Evolutionary conservation across 768 basidiomycete species (phyloP).

Genomic region (Sistotremastrum suecicum): DNA sequence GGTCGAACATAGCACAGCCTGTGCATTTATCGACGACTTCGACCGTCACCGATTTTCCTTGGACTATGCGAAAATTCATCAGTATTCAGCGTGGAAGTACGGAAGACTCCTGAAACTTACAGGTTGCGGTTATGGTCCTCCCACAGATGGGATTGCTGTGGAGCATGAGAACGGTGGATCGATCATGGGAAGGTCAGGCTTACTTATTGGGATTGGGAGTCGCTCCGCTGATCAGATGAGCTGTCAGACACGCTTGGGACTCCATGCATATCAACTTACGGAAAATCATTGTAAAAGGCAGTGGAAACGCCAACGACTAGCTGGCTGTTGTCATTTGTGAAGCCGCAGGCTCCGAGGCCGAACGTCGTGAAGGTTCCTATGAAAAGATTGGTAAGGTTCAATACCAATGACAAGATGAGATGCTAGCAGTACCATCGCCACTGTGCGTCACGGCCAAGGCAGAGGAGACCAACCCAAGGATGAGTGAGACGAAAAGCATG

Average conservation of each 20-base stretch:
- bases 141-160: slow-evolving; percentile 7
- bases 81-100: background rate
- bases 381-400: too few relatives aligned
- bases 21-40: slow-evolving; percentile 5
- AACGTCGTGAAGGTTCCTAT: too few relatives aligned
- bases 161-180: too few relatives aligned
- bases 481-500: too few relatives aligned
- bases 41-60: slow-evolving; percentile 5
- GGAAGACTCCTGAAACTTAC: background rate
- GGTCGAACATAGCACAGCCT: slow-evolving; percentile 2
- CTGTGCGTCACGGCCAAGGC: too few relatives aligned
- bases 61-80: background rate
- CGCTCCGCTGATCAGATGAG: too few relatives aligned
- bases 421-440: too few relatives aligned
- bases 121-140: slow-evolving; percentile 3
- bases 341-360: slow-evolving; percentile 30
- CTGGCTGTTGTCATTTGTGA: slow-evolving; percentile 16
- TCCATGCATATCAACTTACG: slow-evolving; percentile 13
- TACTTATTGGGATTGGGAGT: too few relatives aligned
- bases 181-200: too few relatives aligned
- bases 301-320: slow-evolving; percentile 23
- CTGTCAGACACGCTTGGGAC: too few relatives aligned
- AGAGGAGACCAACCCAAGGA: too few relatives aligned
- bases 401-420: too few relatives aligned
- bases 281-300: slow-evolving; percentile 20